A percentile compares a stretch with the other conserved stretches of the same genome.
Evolutionary conservation across 805 yeast genomes (phyloP).

Genomic region (Limtongia smithiae): DNA sequence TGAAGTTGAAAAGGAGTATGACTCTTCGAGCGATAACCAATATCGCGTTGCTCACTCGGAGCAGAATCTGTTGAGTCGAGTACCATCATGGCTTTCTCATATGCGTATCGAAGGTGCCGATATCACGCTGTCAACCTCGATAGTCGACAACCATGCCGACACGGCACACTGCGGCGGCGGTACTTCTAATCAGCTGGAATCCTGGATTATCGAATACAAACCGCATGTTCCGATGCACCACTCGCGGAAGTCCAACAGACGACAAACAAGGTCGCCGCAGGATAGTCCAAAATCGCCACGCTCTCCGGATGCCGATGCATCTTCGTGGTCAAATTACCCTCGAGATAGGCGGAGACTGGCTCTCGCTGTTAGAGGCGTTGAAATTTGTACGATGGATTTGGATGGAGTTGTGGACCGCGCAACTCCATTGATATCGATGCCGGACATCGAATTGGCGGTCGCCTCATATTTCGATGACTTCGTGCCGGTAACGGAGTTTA

Average conservation of each 20-base stretch:
- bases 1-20: neutral
- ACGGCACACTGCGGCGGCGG: constrained; percentile 15
- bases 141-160: constrained; percentile 6
- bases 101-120: constrained; percentile 34
- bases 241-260: neutral
- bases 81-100: constrained; percentile 34
- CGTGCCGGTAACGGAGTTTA: constrained; percentile 25
- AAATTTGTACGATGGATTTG: constrained; percentile 32
- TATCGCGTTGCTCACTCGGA: neutral
- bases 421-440: constrained; percentile 31
- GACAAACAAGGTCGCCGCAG: constrained; percentile 8
- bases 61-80: constrained; percentile 9
- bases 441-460: constrained; percentile 31
- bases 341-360: constrained; percentile 30
- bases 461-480: constrained; percentile 21
- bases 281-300: constrained; percentile 1
- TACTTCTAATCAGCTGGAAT: constrained; percentile 17
- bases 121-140: constrained; percentile 20
- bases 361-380: constrained; percentile 31
- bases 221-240: constrained; percentile 8
- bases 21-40: neutral
- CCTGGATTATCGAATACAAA: constrained; percentile 25
- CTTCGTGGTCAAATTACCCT: neutral
- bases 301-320: no score
- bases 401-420: constrained; percentile 27